Base-by-base conservation (phyloP, 1,284 basidiomycete genomes). In the Xanthoconium separans region DNA sequence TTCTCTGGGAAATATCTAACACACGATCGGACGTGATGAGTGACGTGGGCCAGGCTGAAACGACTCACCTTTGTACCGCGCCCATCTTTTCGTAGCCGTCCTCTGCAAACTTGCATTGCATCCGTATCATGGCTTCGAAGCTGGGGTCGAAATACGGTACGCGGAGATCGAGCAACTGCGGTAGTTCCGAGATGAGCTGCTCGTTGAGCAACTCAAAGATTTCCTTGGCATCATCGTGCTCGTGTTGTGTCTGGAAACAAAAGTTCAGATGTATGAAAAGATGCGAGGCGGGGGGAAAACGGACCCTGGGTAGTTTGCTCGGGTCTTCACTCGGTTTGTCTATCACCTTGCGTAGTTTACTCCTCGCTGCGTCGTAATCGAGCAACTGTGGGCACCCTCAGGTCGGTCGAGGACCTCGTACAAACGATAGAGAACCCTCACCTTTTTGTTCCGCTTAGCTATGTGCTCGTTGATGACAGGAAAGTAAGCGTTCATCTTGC, bases 71-170 rank as follows among this genome's bases (percentile, higher is more conserved):
- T 72, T 99, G 97, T 5, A 99, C 97, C 44, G 93, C 89, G 43
- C 95, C 92, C 52, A 99, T 81, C 75, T 97, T 98, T 76, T 99
- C 95, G 70, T 99, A 99, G 0, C 93, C 97, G 65, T 98, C 95
- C 70, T 98, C 92, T 1, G 95, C 94, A 66, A 98, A 98, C 65
- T 95, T 94, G 68, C 92, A 85, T 71, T 99, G 96, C 83, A 97
- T 93, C 41, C 97, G 84, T 63, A 98, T 93, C 96, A 99, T 98
- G 33, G 96, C 93, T 73, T 99, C 97, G 70, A 99, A 98, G 61
- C 91, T 95, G 1, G 97, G 97, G 71, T 99, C 96, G 58, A 99
- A 92, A 78, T 94, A 99, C 8, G 97, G 96, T 41, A 99, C 89
- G 36, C 97, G 89, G 24, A 98, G 83, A 65, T 98, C 95, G 45